Conservation (phyloP, 805 yeast species). For the Groenewaldozyma tartarivorans region DNA sequence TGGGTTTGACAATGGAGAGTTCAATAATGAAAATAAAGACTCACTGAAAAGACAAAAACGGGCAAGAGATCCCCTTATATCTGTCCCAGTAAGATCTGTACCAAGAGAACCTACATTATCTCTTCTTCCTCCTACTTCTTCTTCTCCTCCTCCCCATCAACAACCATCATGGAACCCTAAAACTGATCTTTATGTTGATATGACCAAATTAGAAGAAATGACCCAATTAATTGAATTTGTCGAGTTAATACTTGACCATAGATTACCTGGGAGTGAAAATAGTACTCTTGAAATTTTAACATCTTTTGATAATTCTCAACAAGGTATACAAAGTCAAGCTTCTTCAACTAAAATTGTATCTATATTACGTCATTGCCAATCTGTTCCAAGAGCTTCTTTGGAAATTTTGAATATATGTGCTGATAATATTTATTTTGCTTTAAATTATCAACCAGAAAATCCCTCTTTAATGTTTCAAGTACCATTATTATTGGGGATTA, state of each 20-base stretch:
- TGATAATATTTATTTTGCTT: no score
- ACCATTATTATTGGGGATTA: neutral
- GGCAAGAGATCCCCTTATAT: neutral
- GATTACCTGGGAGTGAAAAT: constrained; percentile 1
- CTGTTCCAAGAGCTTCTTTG: neutral
- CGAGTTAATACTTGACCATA: constrained; percentile 1
- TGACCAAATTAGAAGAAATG: neutral
- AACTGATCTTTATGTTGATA: neutral
- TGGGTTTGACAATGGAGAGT: constrained; percentile 19
- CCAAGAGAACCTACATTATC: no score
- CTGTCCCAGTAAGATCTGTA: neutral
- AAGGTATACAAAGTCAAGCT: neutral
- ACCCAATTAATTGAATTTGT: neutral
- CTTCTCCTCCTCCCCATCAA: no score
- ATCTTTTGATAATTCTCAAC: neutral
- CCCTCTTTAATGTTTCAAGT: neutral
- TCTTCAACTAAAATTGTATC: neutral
- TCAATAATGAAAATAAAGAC: neutral
- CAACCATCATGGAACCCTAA: no score
- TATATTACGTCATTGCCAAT: neutral
- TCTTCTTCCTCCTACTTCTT: no score
- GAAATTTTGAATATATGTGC: neutral
- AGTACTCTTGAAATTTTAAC: constrained; percentile 1
- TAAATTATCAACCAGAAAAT: no score
- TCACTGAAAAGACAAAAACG: neutral